phyloP scores from a whole-genome alignment of 2,329 filamentous ascomycete species.

The Sarocladiaceae sp. region DNA sequence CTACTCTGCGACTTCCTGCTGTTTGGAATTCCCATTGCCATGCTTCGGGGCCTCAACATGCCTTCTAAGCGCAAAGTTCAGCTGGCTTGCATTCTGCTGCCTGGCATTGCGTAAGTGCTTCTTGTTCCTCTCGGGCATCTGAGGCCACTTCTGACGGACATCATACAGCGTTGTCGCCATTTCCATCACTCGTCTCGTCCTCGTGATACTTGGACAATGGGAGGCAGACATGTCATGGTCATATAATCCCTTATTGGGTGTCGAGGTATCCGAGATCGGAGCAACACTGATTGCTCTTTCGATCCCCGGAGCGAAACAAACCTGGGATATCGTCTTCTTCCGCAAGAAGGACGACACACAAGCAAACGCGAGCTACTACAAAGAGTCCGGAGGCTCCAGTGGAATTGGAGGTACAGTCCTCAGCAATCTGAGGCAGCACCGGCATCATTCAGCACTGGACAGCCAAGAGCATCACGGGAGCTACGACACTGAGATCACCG shows the following conservation, averaged over 20 bases:
- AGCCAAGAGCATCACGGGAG: constrained; percentile 22
- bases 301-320: constrained; percentile 43
- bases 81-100: constrained; percentile 41
- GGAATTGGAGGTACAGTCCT: constrained; percentile 23
- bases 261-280: constrained; percentile 47
- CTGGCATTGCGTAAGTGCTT: constrained; percentile 39
- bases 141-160: not conserved
- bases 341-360: constrained; percentile 14
- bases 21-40: constrained; percentile 44
- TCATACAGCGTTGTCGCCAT: constrained; percentile 41
- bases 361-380: constrained; percentile 11
- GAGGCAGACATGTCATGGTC: constrained; percentile 44
- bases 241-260: constrained; percentile 44
- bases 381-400: constrained; percentile 15
- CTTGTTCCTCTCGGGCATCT: too few species aligned
- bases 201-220: constrained; percentile 45
- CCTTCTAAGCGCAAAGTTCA: constrained; percentile 40
- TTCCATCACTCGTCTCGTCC: constrained; percentile 39
- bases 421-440: constrained; percentile 24
- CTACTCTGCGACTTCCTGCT: constrained; percentile 45
- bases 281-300: constrained; percentile 47
- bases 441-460: constrained; percentile 22
- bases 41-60: constrained; percentile 42
- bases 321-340: constrained; percentile 33
- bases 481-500: constrained; percentile 19